Evolutionary conservation across 2,329 filamentous ascomycete genomes (phyloP), one percentile per base, ranked within the genome.

Genomic region (Cercospora zeina): DNA sequence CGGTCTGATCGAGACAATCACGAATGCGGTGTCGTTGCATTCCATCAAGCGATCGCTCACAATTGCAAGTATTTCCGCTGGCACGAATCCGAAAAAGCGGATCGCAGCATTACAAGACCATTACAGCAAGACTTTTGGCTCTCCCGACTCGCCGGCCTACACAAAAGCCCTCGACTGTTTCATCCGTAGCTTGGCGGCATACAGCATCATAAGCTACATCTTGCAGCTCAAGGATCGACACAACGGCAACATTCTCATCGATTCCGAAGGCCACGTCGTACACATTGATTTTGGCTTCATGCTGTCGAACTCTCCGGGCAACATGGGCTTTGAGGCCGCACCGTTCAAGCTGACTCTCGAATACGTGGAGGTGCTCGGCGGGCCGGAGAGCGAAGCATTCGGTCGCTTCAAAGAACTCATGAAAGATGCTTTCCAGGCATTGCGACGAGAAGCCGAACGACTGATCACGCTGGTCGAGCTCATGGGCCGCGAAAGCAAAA

Each of bases 201-300:
- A 95, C 76, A 93, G 89, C 77, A 87, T 93, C 67, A 91, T 95
- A 64, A 90, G 87, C 61, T 95, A 95, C 72, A 81, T 95, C 54
- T 80, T 95, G 58, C 90, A 95, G 76, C 84, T 95, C 63, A 95
- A 95, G 74, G 90, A 95, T 72, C 83, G 90, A 11, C 90, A 95
- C 74, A 95, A 95, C 72, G 90, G 90, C 59, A 95, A 95, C 71
- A 89, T 95, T 13, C 82, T 95, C 63, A 89, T 95, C 70, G 90
- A 93, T 75, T 91, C 89, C 70, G 88, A 91, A 74, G 90, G 90
- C 9, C 90, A 95, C 73, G 92, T 93, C 61, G 87, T 95, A 64
- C 90, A 95, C 73, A 95, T 95, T 64, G 90, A 95, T 76, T 95
- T 95, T 75, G 90, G 90, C 59, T 95, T 95, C 74, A 93, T 95